Evolutionary conservation across 805 yeast species (phyloP).

Genomic region (Teunomyces aglyptinius): DNA sequence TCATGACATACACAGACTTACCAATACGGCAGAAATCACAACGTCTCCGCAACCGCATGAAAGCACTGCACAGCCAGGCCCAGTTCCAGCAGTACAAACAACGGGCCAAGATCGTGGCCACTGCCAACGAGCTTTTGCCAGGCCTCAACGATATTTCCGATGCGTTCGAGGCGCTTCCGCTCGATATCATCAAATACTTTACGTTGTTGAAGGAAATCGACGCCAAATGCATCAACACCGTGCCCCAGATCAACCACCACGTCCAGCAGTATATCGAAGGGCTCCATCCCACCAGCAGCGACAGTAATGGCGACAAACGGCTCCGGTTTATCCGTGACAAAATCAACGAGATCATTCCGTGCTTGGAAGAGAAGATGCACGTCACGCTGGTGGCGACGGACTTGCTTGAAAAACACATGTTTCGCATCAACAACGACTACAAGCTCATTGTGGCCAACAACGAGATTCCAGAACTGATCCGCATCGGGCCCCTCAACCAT

Average conservation of each 20-base stretch:
- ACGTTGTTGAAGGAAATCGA: conserved; percentile 90
- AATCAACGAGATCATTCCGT: conserved; percentile 76
- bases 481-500: conserved; percentile 79
- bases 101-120: conserved; percentile 31
- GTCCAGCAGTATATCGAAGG: conserved; percentile 47
- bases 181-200: conserved; percentile 77
- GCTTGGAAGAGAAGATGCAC: conserved; percentile 95
- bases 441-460: conserved; percentile 64
- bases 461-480: conserved; percentile 79
- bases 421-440: conserved; percentile 77
- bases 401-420: conserved; percentile 62
- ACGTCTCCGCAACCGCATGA: conserved; percentile 24
- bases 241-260: conserved; percentile 61
- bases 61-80: conserved; percentile 19
- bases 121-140: conserved; percentile 49
- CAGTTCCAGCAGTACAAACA: conserved; percentile 35
- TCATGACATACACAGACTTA: conserved; percentile 20
- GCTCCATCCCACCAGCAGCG: conserved; percentile 15
- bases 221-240: conserved; percentile 80
- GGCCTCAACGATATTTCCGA: conserved; percentile 92
- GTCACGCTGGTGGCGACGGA: conserved; percentile 91
- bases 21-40: conserved; percentile 35
- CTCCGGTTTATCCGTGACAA: conserved; percentile 42
- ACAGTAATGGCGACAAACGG: conserved; percentile 23
- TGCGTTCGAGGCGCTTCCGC: conserved; percentile 86